Evolutionary conservation across 1,139 yeast species (phyloP).

Genomic region (Geotrichum europaeum): DNA sequence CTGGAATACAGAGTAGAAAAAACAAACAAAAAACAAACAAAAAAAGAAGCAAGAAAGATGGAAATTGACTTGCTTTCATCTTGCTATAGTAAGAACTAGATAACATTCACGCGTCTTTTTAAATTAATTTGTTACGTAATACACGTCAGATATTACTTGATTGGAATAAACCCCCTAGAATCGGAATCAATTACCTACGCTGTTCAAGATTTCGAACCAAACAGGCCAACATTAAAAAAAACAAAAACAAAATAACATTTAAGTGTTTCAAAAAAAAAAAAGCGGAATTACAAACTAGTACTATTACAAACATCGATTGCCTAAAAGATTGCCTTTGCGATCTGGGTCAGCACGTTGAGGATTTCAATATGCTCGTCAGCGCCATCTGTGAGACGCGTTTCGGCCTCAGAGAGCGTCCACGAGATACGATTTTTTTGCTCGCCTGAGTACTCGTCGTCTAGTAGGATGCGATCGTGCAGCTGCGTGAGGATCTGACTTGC

Average conservation of each 20-base stretch:
- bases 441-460: constrained; percentile 50
- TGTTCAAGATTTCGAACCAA: neutral
- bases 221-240: neutral
- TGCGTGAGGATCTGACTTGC: constrained; percentile 75
- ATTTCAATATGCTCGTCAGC: constrained; percentile 86
- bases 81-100: too few species aligned
- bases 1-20: neutral
- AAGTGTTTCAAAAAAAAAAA: neutral
- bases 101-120: neutral
- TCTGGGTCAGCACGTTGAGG: constrained; percentile 58
- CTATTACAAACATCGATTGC: neutral
- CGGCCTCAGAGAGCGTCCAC: constrained; percentile 63
- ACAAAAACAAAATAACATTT: neutral
- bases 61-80: neutral
- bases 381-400: constrained; percentile 71
- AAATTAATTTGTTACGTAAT: neutral
- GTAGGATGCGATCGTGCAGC: constrained; percentile 65
- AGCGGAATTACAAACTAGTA: neutral
- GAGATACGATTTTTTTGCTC: constrained; percentile 61
- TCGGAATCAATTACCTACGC: neutral
- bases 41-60: neutral
- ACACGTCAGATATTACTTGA: neutral
- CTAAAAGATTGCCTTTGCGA: constrained; percentile 29
- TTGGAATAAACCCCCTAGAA: neutral
- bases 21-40: too few species aligned